Evolutionary conservation across 176 grass and related monocot genomes (phyloP).

Genomic region (Hyparrhenia diplandra): DNA sequence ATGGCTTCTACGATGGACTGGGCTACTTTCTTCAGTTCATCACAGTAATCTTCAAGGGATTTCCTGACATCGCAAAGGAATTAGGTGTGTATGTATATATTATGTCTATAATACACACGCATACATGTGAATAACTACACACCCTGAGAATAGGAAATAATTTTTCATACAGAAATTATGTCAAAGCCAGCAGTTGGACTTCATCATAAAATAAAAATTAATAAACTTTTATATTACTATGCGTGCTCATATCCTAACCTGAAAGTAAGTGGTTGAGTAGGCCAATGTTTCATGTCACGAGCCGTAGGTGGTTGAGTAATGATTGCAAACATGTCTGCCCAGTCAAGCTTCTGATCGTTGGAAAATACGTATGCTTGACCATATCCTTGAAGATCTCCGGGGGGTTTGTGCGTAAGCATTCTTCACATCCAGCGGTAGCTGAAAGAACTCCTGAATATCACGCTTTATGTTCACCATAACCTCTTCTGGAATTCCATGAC

Average conservation of each 20-base stretch:
- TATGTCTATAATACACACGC: no score
- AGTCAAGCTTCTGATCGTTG: conserved; percentile 53
- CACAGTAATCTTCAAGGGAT: conserved; percentile 47
- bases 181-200: no score
- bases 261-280: conserved; percentile 28
- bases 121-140: no score
- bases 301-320: conserved; percentile 30
- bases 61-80: conserved; percentile 13
- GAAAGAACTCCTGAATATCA: conserved; percentile 27
- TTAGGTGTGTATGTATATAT: no score
- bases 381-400: conserved; percentile 54
- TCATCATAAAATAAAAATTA: no score
- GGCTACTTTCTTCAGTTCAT: conserved; percentile 24
- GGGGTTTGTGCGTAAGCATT: conserved; percentile 23
- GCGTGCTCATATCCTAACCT: conserved; percentile 1
- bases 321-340: conserved; percentile 38
- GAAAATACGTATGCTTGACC: conserved; percentile 49
- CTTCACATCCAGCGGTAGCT: conserved; percentile 40
- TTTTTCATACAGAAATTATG: no score
- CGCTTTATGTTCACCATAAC: conserved; percentile 31
- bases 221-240: no score
- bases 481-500: conserved; percentile 46
- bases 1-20: conserved; percentile 23
- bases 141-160: no score
- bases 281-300: conserved; percentile 46